Base-by-base conservation (phyloP, 768 basidiomycete species). In the Pisolithus orientalis region DNA sequence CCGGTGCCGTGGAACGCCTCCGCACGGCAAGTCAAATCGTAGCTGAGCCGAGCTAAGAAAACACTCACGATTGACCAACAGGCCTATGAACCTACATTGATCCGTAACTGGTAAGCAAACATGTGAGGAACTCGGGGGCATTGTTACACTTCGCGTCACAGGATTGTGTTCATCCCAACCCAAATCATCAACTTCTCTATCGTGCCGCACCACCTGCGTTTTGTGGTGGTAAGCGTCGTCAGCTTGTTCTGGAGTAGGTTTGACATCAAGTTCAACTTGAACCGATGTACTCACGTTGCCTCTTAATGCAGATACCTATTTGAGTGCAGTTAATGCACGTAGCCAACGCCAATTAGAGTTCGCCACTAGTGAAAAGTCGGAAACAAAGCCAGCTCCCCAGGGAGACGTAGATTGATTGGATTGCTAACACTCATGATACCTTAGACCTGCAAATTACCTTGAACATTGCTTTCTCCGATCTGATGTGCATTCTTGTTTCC, bases 171-270 rank as follows among this genome's bases (percentile, higher is more conserved):
- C 64, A 74, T 84, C 31, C 90, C 90, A 1, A 79, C 87, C 0
- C 90, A 93, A 64, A 61, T 84, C 50, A 73, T 90, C 72, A 93
- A 93, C 68, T 93, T 92, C 60, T 71, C 80, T 8, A 21, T 92
- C 31, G 79, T 90, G 1, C 90, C 90, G 1, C 82, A 78, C 4
- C 90, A 92, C 58, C 68, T 90, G 34, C 82, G 90, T 37, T 84
- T 92, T 49, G 75, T 85, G 17, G 73, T 85, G 17, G 80, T 93
- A 24, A 79, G 88, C 59, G 77, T 86, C 10, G 87, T 91, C 48
- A 85, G 84, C 60, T 75, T 90, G 54, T 86, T 87, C 71, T 89
- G 87, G 88, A 90, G 88, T 90, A 63, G 44, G 85, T 77, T 11
- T 25, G 4, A 16, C 6, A 42, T 38, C 53, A 49, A n/a, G 31